phyloP scores from a whole-genome alignment of 352 stramenopile species.

The Sclerospora graminicola region DNA sequence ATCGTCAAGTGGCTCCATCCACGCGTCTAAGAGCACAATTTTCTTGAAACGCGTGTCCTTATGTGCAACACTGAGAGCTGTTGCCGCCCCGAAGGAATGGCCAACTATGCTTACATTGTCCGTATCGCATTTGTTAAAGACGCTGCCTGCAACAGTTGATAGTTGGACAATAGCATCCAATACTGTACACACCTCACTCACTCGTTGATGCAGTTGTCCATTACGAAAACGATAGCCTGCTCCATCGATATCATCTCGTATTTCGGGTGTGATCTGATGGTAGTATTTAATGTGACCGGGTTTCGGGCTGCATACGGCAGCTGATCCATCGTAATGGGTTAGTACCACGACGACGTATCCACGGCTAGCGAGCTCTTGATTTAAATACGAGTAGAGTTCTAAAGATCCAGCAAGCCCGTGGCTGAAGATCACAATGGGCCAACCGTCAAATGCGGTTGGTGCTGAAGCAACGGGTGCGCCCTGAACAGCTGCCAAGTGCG shows the following conservation, averaged over 20 bases:
- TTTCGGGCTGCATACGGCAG: slow-evolving; percentile 32
- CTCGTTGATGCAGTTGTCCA: slow-evolving; percentile 39
- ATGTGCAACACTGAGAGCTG: slow-evolving; percentile 38
- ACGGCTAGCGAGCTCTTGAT: slow-evolving; percentile 56
- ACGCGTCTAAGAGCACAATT: slow-evolving; percentile 48
- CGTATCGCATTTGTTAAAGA: slow-evolving; percentile 27
- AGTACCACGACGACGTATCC: slow-evolving; percentile 44
- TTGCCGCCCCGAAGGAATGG: slow-evolving; percentile 60
- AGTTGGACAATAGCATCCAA: slow-evolving; percentile 24
- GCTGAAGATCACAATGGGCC: slow-evolving; percentile 51
- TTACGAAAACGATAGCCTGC: slow-evolving; percentile 53
- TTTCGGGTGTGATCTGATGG: slow-evolving; percentile 33
- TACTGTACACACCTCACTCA: slow-evolving; percentile 38
- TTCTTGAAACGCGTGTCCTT: slow-evolving; percentile 33
- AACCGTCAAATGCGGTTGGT: slow-evolving; percentile 13
- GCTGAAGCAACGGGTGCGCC: slow-evolving; percentile 26
- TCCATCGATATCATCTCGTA: slow-evolving; percentile 35
- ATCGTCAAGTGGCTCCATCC: slow-evolving; percentile 52
- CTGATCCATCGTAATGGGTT: slow-evolving; percentile 61
- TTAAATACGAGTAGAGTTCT: slow-evolving; percentile 51
- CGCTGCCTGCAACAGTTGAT: slow-evolving; percentile 1
- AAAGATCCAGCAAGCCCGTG: slow-evolving; percentile 47
- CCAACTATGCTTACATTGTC: slow-evolving; percentile 30
- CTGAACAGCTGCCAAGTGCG: slow-evolving; percentile 28
- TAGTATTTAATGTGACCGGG: slow-evolving; percentile 47